Base-by-base conservation (phyloP, 1,284 basidiomycete species). In the Naganishia liquefaciens region DNA sequence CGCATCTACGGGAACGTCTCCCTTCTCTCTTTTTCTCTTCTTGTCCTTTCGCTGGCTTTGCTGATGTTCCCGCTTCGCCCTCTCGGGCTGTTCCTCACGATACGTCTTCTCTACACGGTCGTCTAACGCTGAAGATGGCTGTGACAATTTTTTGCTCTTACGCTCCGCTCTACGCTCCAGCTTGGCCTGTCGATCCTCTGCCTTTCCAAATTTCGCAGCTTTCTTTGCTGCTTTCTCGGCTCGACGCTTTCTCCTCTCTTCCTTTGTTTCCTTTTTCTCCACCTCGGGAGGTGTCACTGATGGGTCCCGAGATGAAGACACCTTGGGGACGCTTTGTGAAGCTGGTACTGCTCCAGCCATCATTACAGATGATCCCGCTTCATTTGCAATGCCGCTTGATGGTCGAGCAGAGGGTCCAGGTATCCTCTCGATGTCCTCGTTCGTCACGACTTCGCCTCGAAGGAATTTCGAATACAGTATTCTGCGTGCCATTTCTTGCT, bases 401-500 rank as follows among this genome's bases (percentile, higher is more conserved):
- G 50, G 9, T 33, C 27, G 52, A 23, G 50, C 40, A 30, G 68
- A 21, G 28, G 55, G 42, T 33, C 52, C 28, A 30, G 58, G 44
- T 47, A 63, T 62, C 66, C 30, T 47, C 27, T 63, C 68, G 21
- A 68, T 63, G 19, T 68, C 67, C 64, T 85, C 82, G 11, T 84
- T 82, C 6, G 83, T 81, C 54, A 88, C 74, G 43, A 87, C 77
- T 40, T 88, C 83, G 0, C 91, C 91, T 25, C 88, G 84, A 72
- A 89, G 88, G 76, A 95, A 95, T 61, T 83, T 82, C 2, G 89
- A 83, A 75, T 95, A 95, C 1, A 95, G 81, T 37, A 82, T 83
- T 30, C 84, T 81, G 64, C 84, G 84, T 0, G 91, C 92, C 17
- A 88, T 85, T 71, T 92, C 89, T 61, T 87, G 82, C 76, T 91